phyloP scores from a whole-genome alignment of 169 alveolate species.

The Plasmodium fragile region DNA sequence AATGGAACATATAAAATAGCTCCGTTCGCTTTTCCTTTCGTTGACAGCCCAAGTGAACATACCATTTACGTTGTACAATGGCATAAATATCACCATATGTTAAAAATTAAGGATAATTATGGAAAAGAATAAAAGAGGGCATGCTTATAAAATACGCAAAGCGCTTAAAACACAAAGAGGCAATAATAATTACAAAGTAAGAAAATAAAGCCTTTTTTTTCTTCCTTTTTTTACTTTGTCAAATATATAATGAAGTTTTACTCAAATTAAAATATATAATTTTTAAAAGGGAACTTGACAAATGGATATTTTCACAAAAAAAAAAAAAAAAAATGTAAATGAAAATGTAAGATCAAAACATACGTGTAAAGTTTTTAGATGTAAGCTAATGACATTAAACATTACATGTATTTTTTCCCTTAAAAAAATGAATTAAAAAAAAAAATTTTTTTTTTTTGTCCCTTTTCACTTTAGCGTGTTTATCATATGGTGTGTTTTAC shows the following conservation, averaged over 20 bases:
- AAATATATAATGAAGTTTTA: slow-evolving; percentile 12
- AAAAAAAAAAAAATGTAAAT: slow-evolving; percentile 3
- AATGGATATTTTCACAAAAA: slow-evolving; percentile 11
- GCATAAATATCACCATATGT: slow-evolving; percentile 7
- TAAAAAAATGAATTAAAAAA: slow-evolving; percentile 6
- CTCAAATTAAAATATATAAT: slow-evolving; percentile 10
- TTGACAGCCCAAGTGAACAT: slow-evolving; percentile 14
- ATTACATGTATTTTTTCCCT: slow-evolving; percentile 28
- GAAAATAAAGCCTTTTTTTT: slow-evolving; percentile 4
- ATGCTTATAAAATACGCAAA: not conserved
- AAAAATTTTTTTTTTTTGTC: not conserved
- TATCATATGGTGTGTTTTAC: slow-evolving; percentile 2
- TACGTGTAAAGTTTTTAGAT: slow-evolving; percentile 48
- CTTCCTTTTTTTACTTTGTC: not conserved
- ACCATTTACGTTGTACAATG: slow-evolving; percentile 14
- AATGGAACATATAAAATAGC: not conserved
- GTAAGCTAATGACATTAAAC: slow-evolving; percentile 35
- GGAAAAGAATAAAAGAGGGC: slow-evolving; percentile 42
- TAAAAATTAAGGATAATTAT: slow-evolving; percentile 14
- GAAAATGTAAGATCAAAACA: slow-evolving; percentile 19
- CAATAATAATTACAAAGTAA: slow-evolving; percentile 36
- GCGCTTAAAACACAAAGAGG: slow-evolving; percentile 26
- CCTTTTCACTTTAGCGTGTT: not conserved
- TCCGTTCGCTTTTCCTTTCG: slow-evolving; percentile 18
- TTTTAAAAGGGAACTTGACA: not conserved